Evolutionary conservation across 2,329 filamentous ascomycete species (phyloP).

Genomic region (Pseudogymnoascus sp.): DNA sequence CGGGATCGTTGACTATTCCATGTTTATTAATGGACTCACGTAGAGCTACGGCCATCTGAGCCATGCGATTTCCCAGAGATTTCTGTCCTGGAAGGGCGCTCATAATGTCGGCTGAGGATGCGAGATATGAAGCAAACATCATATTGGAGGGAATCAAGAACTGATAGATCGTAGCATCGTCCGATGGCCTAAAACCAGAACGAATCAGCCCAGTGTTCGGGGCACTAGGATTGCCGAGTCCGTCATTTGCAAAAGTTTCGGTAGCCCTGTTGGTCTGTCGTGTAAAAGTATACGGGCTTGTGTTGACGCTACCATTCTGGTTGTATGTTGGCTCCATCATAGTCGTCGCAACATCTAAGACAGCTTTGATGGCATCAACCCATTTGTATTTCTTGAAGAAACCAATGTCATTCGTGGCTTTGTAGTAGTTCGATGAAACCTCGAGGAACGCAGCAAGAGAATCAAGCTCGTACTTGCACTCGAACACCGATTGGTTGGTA

Average conservation of each 20-base stretch:
- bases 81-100: slow-evolving; percentile 37
- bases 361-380: slow-evolving; percentile 60
- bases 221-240: slow-evolving; percentile 72
- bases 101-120: slow-evolving; percentile 45
- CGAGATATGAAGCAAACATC: slow-evolving; percentile 64
- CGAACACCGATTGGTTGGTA: slow-evolving; percentile 66
- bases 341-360: slow-evolving; percentile 60
- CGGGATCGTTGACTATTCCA: slow-evolving; percentile 57
- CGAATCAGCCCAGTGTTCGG: slow-evolving; percentile 69
- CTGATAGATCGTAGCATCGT: slow-evolving; percentile 75
- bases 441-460: slow-evolving; percentile 81
- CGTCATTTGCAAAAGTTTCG: slow-evolving; percentile 70
- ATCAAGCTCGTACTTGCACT: slow-evolving; percentile 95
- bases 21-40: slow-evolving; percentile 60
- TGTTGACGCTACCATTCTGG: slow-evolving; percentile 45
- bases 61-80: slow-evolving; percentile 50
- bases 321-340: slow-evolving; percentile 71
- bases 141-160: slow-evolving; percentile 87
- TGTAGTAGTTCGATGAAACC: slow-evolving; percentile 71
- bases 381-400: slow-evolving; percentile 69
- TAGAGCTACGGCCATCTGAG: slow-evolving; percentile 52
- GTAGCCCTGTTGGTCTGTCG: slow-evolving; percentile 64
- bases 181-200: slow-evolving; percentile 82
- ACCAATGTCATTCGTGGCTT: slow-evolving; percentile 59
- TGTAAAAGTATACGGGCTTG: slow-evolving; percentile 65